A percentile compares a stretch with the other conserved stretches of the same genome.
Conservation (phyloP, 345 rosid genomes). For the Arabis alpina region DNA sequence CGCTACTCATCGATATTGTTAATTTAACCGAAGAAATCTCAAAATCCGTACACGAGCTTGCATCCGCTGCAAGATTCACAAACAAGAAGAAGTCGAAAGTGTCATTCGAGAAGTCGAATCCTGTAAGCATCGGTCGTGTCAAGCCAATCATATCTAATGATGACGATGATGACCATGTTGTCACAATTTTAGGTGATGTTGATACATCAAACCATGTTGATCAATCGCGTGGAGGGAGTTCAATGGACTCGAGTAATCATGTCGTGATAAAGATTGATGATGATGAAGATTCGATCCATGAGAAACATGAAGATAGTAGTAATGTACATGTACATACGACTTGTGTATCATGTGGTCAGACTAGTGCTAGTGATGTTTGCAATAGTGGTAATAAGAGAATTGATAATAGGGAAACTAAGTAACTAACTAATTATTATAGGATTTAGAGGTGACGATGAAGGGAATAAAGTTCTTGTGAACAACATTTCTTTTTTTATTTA, state of each 20-base stretch:
- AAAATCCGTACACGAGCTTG: slow-evolving; percentile 58
- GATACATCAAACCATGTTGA: slow-evolving; percentile 25
- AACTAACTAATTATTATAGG: slow-evolving; percentile 2
- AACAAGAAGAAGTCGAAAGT: slow-evolving; percentile 37
- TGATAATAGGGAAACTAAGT: slow-evolving; percentile 7
- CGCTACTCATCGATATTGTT: slow-evolving; percentile 62
- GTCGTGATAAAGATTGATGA: slow-evolving; percentile 31
- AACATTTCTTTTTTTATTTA: neutral
- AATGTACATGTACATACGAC: slow-evolving; percentile 29
- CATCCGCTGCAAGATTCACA: slow-evolving; percentile 56
- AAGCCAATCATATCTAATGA: slow-evolving; percentile 16
- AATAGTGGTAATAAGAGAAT: neutral
- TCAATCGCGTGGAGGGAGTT: slow-evolving; percentile 27
- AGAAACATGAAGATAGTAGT: slow-evolving; percentile 34
- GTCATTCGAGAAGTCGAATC: slow-evolving; percentile 37
- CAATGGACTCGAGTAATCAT: slow-evolving; percentile 25
- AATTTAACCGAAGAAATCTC: slow-evolving; percentile 53
- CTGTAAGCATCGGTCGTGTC: slow-evolving; percentile 3
- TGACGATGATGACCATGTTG: slow-evolving; percentile 30
- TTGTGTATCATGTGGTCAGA: slow-evolving; percentile 9
- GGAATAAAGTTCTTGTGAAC: slow-evolving; percentile 19
- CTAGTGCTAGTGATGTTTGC: slow-evolving; percentile 19
- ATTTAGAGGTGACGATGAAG: neutral
- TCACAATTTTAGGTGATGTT: slow-evolving; percentile 34
- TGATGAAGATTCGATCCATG: slow-evolving; percentile 21